Percentiles rank a stretch among this genome's conserved stretches.
Evolutionary conservation across 2,329 filamentous ascomycete genomes (phyloP).

Genomic region (Ramularia collo-cygni): DNA sequence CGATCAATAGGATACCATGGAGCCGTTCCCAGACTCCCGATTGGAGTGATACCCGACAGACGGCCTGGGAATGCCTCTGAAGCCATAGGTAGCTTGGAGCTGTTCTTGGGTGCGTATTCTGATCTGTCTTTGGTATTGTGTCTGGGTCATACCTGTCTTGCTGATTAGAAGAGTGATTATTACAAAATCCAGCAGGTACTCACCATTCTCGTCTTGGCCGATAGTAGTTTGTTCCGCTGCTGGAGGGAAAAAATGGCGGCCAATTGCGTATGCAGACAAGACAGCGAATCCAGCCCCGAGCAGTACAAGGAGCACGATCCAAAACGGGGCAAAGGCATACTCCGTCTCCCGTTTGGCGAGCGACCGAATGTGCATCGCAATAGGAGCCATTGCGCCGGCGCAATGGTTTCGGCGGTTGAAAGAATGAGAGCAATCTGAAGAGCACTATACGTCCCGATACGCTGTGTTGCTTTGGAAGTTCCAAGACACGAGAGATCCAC

Average conservation of each 20-base stretch:
- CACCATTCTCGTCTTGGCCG: conserved; percentile 1
- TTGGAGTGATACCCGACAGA: conserved; percentile 6
- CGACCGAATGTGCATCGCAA: no score
- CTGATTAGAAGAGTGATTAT: not conserved
- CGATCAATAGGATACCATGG: conserved; percentile 10
- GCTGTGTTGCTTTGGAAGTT: no score
- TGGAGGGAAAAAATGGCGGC: conserved; percentile 14
- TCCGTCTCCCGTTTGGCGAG: no score
- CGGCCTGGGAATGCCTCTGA: conserved; percentile 4
- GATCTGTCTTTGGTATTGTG: conserved; percentile 21
- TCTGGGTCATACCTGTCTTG: conserved; percentile 14
- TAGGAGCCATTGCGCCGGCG: no score
- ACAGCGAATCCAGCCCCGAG: conserved; percentile 16
- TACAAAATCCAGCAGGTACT: no score
- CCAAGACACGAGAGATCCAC: no score
- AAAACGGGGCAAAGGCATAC: no score
- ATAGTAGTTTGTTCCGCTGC: not conserved
- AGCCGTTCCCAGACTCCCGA: conserved; percentile 8
- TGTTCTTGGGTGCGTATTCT: conserved; percentile 17
- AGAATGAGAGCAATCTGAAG: no score
- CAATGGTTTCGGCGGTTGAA: no score
- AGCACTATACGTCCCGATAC: no score
- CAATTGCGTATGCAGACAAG: conserved; percentile 15
- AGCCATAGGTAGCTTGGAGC: conserved; percentile 13
- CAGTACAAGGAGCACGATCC: conserved; percentile 19